These are phyloP conservation scores for Calonectria montana DNA, from an alignment of 2,329 filamentous ascomycete genomes.

Conservation along the genomic window DNA sequence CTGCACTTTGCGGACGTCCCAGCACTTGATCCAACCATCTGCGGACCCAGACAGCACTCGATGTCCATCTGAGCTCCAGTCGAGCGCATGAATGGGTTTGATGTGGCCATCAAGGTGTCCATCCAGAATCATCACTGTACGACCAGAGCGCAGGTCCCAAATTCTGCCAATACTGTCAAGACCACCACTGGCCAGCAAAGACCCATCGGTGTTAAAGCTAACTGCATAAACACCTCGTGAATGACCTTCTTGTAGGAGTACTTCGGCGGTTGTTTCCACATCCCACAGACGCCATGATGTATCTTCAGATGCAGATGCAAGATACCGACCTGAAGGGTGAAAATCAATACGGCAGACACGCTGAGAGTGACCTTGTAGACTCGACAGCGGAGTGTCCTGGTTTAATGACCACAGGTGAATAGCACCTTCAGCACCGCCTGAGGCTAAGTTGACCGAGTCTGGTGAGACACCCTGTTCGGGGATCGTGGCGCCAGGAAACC, in stretches of 20 bases:
- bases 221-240: constrained; percentile 93
- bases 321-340: constrained; percentile 88
- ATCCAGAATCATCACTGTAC: constrained; percentile 96
- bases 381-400: constrained; percentile 86
- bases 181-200: constrained; percentile 89
- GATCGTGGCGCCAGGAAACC: constrained; percentile 86
- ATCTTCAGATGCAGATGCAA: constrained; percentile 94
- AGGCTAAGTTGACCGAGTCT: constrained; percentile 84
- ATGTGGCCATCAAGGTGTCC: constrained; percentile 85
- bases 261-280: constrained; percentile 83
- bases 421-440: constrained; percentile 88
- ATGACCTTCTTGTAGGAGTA: constrained; percentile 93
- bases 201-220: constrained; percentile 91
- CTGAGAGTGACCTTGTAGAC: constrained; percentile 83
- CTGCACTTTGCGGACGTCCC: constrained; percentile 93
- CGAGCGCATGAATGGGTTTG: constrained; percentile 90
- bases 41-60: constrained; percentile 92
- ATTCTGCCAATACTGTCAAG: constrained; percentile 94
- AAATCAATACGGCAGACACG: constrained; percentile 94
- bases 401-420: constrained; percentile 92
- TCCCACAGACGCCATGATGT: constrained; percentile 98
- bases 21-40: constrained; percentile 97
- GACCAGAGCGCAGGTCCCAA: constrained; percentile 92
- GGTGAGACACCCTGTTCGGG: constrained; percentile 77
- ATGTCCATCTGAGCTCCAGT: constrained; percentile 93